phyloP scores from a whole-genome alignment of 768 basidiomycete genomes.

The Lentinus tigrinus region DNA sequence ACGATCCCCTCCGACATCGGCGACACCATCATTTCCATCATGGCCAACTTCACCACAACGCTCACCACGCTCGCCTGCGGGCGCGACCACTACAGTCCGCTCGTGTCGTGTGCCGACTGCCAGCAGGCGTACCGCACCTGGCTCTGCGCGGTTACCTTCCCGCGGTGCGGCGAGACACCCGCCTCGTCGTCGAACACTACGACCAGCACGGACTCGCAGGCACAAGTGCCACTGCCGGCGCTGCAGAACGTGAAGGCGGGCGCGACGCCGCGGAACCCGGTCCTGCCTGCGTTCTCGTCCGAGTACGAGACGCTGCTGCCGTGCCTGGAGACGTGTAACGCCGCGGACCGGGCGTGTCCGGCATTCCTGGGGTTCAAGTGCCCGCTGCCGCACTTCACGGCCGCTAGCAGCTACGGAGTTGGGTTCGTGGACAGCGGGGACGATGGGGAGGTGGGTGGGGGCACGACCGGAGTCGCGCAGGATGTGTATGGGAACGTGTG shows the following conservation, averaged over 20 bases:
- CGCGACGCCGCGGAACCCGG: slow-evolving; percentile 43
- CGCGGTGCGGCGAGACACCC: slow-evolving; percentile 65
- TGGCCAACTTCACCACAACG: slow-evolving; percentile 73
- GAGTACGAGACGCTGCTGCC: slow-evolving; percentile 68
- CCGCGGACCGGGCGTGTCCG: slow-evolving; percentile 76
- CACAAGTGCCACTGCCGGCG: slow-evolving; percentile 47
- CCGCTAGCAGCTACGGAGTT: slow-evolving; percentile 68
- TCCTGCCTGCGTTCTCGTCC: slow-evolving; percentile 42
- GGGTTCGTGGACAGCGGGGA: slow-evolving; percentile 64
- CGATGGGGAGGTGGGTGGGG: slow-evolving; percentile 45
- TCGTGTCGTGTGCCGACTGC: slow-evolving; percentile 77
- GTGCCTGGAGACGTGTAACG: slow-evolving; percentile 76
- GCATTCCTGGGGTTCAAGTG: slow-evolving; percentile 69
- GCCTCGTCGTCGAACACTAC: slow-evolving; percentile 34
- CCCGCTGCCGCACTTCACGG: slow-evolving; percentile 60
- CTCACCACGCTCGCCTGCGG: slow-evolving; percentile 78
- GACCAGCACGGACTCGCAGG: slow-evolving; percentile 15
- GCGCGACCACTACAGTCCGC: slow-evolving; percentile 74
- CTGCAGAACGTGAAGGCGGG: slow-evolving; percentile 42
- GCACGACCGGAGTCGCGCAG: slow-evolving; percentile 52
- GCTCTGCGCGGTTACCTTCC: slow-evolving; percentile 73
- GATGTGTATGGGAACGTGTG: slow-evolving; percentile 77
- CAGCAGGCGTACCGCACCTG: slow-evolving; percentile 70
- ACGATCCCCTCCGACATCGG: slow-evolving; percentile 52
- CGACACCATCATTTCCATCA: slow-evolving; percentile 49